Conservation (phyloP, 2,329 filamentous ascomycete genomes). For the Exophiala lecanii-corni region DNA sequence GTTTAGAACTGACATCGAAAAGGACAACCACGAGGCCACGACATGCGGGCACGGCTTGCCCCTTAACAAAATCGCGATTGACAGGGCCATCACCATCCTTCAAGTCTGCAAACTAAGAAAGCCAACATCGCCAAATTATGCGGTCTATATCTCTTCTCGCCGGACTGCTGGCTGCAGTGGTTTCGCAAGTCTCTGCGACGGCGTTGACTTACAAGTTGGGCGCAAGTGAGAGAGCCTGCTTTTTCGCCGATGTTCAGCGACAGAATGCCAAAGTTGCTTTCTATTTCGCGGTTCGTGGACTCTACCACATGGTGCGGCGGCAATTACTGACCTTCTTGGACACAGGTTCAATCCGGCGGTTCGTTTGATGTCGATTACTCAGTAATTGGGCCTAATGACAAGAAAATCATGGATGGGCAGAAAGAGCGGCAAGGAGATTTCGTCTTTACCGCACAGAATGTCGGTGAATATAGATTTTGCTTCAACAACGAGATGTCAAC, state of each 20-base stretch:
- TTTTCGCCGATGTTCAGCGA: conserved; percentile 76
- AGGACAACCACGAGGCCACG: no score
- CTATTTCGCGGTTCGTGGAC: conserved; percentile 81
- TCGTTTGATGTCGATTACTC: conserved; percentile 95
- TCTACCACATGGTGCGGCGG: neutral
- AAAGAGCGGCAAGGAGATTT: conserved; percentile 97
- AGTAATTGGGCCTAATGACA: conserved; percentile 76
- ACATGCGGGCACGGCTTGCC: no score
- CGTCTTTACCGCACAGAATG: conserved; percentile 85
- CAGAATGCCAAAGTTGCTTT: conserved; percentile 88
- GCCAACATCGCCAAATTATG: no score
- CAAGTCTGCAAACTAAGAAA: no score
- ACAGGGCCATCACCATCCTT: no score
- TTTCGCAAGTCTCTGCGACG: conserved; percentile 72
- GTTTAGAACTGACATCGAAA: no score
- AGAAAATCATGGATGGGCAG: conserved; percentile 74
- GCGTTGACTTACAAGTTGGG: conserved; percentile 89
- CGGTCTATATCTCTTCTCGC: conserved; percentile 58
- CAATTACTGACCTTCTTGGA: neutral
- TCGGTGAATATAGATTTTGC: conserved; percentile 93
- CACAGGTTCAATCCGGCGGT: conserved; percentile 91
- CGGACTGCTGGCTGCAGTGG: conserved; percentile 66
- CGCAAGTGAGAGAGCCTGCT: conserved; percentile 93
- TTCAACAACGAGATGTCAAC: conserved; percentile 99
- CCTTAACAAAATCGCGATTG: no score